Base-by-base conservation (phyloP, 129 eudicot genomes). In the Kitagawia praeruptora region DNA sequence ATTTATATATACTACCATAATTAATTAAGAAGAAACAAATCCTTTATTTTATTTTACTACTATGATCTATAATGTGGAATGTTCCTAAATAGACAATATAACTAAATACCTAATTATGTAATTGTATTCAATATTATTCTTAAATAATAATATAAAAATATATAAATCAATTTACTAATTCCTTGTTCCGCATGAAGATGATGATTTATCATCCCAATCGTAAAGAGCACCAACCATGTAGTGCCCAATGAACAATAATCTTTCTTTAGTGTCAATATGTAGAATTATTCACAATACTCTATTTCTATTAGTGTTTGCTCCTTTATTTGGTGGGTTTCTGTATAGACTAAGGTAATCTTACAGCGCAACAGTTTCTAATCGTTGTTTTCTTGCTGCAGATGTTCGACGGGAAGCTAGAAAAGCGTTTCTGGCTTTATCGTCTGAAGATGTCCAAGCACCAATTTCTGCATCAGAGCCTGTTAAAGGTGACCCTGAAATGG, bases 341-440 rank as follows among this genome's bases (percentile, higher is more conserved):
- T 63, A 37, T 63, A 13, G 54, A 27, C 16, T 37, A 54, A 46
- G 37, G 14, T 67, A 25, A 21, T 23, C 28, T 73, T 61, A 61
- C 31, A n/a, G 6, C 44, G 47, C n/a, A 27, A 19, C 5, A 16
- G 27, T 44, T 41, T 54, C 21, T 42, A 31, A 27, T 42, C 34
- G 27, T 77, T 73, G 49, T 81, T 42, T 64, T 69, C 42, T 79
- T 74, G 54, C 63, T 83, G 84, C 84, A 93, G 98, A 87, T 88
- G 89, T 88, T 81, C 92, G 92, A 13, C 87, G 97, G 80, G 93
- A 91, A 84, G 98, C 97, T 77, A 86, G 97, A 80, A 94, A 91
- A 87, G 92, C 97, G 45, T 92, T 95, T 82, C 84, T 95, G 75
- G 96, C 97, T 64, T 86, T 91, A 80, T 83, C 91, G 5, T 86